Conservation (phyloP, 2,329 filamentous ascomycete genomes). For the Aspergillus versicolor region DNA sequence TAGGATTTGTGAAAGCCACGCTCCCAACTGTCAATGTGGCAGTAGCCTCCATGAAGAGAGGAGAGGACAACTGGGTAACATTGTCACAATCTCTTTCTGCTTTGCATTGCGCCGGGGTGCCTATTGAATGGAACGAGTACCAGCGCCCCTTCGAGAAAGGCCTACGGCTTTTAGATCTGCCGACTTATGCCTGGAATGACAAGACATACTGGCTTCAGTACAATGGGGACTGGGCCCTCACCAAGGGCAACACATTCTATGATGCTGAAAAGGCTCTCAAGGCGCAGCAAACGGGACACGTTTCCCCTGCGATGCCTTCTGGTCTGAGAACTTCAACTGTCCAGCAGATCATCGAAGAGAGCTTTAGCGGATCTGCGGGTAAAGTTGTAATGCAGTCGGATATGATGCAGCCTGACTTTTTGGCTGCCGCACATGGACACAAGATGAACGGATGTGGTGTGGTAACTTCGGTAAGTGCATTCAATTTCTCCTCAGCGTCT, state of each 20-base stretch:
- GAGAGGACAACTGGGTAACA: constrained; percentile 64
- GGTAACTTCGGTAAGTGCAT: constrained; percentile 44
- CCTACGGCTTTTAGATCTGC: constrained; percentile 61
- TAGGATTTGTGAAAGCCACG: constrained; percentile 66
- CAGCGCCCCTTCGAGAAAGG: constrained; percentile 60
- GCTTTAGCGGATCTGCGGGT: constrained; percentile 25
- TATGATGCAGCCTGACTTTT: constrained; percentile 40
- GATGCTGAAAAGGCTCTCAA: constrained; percentile 1
- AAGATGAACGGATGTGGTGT: constrained; percentile 45
- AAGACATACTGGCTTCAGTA: constrained; percentile 75
- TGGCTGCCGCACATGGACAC: constrained; percentile 44
- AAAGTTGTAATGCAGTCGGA: constrained; percentile 42
- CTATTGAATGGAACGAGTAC: constrained; percentile 70
- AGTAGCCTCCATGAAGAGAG: constrained; percentile 61
- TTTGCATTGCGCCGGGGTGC: constrained; percentile 62
- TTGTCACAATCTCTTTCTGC: constrained; percentile 57
- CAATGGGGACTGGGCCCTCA: constrained; percentile 69
- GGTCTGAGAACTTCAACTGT: constrained; percentile 23
- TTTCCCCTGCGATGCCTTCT: not conserved
- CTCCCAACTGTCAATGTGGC: constrained; percentile 56
- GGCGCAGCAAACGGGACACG: not conserved
- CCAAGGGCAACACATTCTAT: constrained; percentile 57
- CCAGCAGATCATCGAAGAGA: constrained; percentile 32
- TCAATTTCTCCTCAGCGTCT: not conserved
- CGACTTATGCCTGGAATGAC: constrained; percentile 67